Base-by-base conservation (phyloP, 805 yeast genomes). In the Cyberlindnera maritima region DNA sequence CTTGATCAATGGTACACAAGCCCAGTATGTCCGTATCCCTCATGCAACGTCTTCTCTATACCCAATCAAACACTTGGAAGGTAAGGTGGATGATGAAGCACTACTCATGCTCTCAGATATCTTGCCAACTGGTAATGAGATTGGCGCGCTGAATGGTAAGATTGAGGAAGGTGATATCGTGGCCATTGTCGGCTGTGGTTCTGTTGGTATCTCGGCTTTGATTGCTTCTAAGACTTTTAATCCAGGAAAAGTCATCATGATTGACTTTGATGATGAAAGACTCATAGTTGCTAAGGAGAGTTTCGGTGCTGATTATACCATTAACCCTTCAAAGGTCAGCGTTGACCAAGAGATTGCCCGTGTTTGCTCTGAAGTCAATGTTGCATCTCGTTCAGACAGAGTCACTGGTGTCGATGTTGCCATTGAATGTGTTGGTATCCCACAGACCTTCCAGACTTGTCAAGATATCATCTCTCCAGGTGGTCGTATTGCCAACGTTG, bases 151-250 rank as follows among this genome's bases (percentile, higher is more conserved):
- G 31, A 71, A 75, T 14, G 77, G 77, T 36, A 69, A 72, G 44
- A 68, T 81, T 45, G 63, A 68, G 38, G 68, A 74, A 51, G 83
- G 81, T 50, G 87, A 81, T 55, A 54, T 68, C 25, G 85, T 81
- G 21, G 84, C 81, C 19, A 80, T 81, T 48, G 81, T 80, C 43
- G 88, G 88, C 39, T 74, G 81, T 38, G 88, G 88, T 2, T 85
- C 87, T 3, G 82, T 81, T 43, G 88, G 88, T 28, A 66, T 81
- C 43, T 75, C 83, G 41, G 79, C 83, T n/a, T 75, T 83, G 40
- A 65, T 79, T 25, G 77, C 77, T 10, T 77, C 83, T 14, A 72
- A 74, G 52, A 64, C 75, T 12, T 72, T 71, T 52, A 76, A 82
- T 4, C 86, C 87, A 13, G 59, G 74, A 7, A 62, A 70, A 34